phyloP scores from a whole-genome alignment of 805 yeast species.

The Lipomyces lipofer region DNA sequence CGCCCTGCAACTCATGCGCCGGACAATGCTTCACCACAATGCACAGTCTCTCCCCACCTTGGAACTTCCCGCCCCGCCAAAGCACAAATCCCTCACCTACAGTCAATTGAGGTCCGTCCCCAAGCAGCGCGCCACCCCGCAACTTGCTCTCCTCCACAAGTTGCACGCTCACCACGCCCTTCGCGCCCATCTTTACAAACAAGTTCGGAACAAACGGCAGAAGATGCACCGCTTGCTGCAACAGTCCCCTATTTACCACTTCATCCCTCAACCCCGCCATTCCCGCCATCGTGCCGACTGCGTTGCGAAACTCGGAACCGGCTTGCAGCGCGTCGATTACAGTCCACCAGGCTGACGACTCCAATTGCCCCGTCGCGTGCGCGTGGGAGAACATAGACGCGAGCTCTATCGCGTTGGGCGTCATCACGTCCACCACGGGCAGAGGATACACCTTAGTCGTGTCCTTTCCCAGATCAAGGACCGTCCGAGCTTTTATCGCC shows the following conservation, averaged over 20 bases:
- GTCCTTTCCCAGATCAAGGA: slow-evolving; percentile 23
- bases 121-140: neutral
- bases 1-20: slow-evolving; percentile 2
- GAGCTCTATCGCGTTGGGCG: slow-evolving; percentile 73
- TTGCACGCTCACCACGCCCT: slow-evolving; percentile 57
- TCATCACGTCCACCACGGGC: slow-evolving; percentile 45
- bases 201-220: slow-evolving; percentile 71
- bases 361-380: slow-evolving; percentile 42
- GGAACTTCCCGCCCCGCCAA: slow-evolving; percentile 24
- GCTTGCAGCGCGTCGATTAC: slow-evolving; percentile 61
- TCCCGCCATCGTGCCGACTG: slow-evolving; percentile 38
- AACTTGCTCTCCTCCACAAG: slow-evolving; percentile 24
- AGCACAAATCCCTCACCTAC: slow-evolving; percentile 26
- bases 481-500: slow-evolving; percentile 52
- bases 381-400: slow-evolving; percentile 55
- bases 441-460: neutral
- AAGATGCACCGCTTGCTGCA: slow-evolving; percentile 69
- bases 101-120: neutral
- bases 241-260: slow-evolving; percentile 43
- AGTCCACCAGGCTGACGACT: slow-evolving; percentile 74
- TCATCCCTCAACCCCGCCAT: slow-evolving; percentile 37
- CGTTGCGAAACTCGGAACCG: slow-evolving; percentile 48
- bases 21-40: slow-evolving; percentile 8
- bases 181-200: slow-evolving; percentile 63
- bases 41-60: neutral